phyloP scores from a whole-genome alignment of 768 basidiomycete species.

The Baorangia bicolor region DNA sequence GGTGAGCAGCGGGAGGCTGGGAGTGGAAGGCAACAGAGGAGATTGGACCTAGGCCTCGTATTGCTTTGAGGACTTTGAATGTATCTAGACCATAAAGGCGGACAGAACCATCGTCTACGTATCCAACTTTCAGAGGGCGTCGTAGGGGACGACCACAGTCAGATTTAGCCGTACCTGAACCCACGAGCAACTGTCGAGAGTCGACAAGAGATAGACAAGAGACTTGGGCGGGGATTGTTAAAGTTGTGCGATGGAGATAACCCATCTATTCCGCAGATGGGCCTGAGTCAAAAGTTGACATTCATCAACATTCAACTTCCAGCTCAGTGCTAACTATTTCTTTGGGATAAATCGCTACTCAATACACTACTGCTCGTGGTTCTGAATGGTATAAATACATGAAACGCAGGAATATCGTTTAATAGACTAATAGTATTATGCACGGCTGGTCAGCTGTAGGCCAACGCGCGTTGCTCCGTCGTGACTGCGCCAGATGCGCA shows the following conservation, averaged over 20 bases:
- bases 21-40: slow-evolving; percentile 57
- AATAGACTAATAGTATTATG: too few relatives aligned
- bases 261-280: slow-evolving; percentile 3
- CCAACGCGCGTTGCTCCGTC: too few relatives aligned
- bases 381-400: too few relatives aligned
- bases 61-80: slow-evolving; percentile 60
- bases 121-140: neutral
- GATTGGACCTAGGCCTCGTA: slow-evolving; percentile 59
- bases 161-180: slow-evolving; percentile 49
- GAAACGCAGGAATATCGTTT: too few relatives aligned
- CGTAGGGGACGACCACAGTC: neutral
- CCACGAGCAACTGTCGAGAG: slow-evolving; percentile 51
- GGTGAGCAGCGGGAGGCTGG: slow-evolving; percentile 41
- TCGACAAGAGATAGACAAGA: slow-evolving; percentile 54
- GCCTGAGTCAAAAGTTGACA: neutral
- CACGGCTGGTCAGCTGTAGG: too few relatives aligned
- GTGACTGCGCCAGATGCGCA: too few relatives aligned
- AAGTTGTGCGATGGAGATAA: slow-evolving; percentile 18
- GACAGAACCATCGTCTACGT: slow-evolving; percentile 66
- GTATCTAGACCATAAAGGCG: slow-evolving; percentile 63
- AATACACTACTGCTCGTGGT: too few relatives aligned
- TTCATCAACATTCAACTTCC: too few relatives aligned
- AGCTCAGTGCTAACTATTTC: too few relatives aligned
- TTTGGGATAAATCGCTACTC: too few relatives aligned
- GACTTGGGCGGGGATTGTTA: slow-evolving; percentile 49